phyloP scores from a whole-genome alignment of 2,329 filamentous ascomycete species.

The Epichloe coenophiala region DNA sequence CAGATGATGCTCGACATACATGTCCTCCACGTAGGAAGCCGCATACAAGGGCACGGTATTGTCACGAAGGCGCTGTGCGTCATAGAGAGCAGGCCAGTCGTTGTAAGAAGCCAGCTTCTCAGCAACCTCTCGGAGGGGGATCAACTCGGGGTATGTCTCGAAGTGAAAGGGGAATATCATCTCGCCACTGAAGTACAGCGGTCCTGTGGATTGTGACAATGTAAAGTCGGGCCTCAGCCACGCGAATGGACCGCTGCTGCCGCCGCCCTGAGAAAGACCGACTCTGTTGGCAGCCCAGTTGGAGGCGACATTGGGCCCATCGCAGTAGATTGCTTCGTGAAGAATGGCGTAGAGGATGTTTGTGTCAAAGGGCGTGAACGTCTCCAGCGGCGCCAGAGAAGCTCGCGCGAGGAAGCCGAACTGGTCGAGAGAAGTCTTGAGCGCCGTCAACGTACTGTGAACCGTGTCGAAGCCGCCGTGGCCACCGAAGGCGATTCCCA shows the following conservation, averaged over 20 bases:
- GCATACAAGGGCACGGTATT: constrained; percentile 82
- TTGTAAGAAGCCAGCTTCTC: constrained; percentile 53
- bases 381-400: constrained; percentile 56
- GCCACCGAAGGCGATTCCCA: constrained; percentile 66
- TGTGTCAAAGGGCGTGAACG: constrained; percentile 55
- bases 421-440: constrained; percentile 58
- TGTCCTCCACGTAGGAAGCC: constrained; percentile 71
- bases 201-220: constrained; percentile 19
- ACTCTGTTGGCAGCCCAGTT: constrained; percentile 65
- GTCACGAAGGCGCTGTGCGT: constrained; percentile 54
- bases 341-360: constrained; percentile 74
- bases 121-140: constrained; percentile 53
- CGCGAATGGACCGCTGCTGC: constrained; percentile 23
- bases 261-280: constrained; percentile 30
- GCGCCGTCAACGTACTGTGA: constrained; percentile 59
- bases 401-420: constrained; percentile 65
- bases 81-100: constrained; percentile 67
- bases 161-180: constrained; percentile 87
- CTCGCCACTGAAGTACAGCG: constrained; percentile 75
- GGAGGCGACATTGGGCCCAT: constrained; percentile 46
- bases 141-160: constrained; percentile 63
- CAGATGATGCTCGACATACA: constrained; percentile 76
- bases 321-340: constrained; percentile 81
- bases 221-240: constrained; percentile 32
- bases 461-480: constrained; percentile 65